Base-by-base conservation (phyloP, 805 yeast genomes). In the Suhomyces faveliae region DNA sequence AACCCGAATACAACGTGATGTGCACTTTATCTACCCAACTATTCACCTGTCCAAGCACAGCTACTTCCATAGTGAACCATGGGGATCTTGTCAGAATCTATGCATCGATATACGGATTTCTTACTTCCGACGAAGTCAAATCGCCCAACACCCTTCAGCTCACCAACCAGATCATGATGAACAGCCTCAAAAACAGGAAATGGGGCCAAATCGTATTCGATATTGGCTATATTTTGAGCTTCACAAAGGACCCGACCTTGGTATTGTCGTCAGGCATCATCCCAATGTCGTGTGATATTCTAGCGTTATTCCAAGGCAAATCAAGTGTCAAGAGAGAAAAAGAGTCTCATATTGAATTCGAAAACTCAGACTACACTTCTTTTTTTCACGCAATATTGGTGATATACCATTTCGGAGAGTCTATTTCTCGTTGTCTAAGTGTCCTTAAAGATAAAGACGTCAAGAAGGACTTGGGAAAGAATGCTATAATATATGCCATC, bases 331-430 rank as follows among this genome's bases (percentile, higher is more conserved):
- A 75, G 51, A 75, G 98, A 50, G 96, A 89, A 59, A 80, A 82
- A 3, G 73, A 78, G 5, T 84, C 81, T 50, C 99, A 92, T 63
- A 90, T 92, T 8, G 97, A 91, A 61, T 94, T 87, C 62, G 99
- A 92, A 61, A 84, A 83, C 40, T 88, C 87, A 25, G 92, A 88
- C 44, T 94, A 91, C 74, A 78, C 85, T 1, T 78, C 82, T 2
- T 85, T 77, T 57, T 85, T 85, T 62, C 85, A 85, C 51, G 81
- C 85, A 1, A 66, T 84, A 49, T 84, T 87, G 46, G 87, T 83
- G 3, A 75, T 88, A 0, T 76, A 85, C 8, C 85, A 85, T 50
- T 77, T 82, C 54, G 76, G 79, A 0, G 86, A 81, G 49, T 70
- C 70, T 49, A 67, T 81, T 10, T 77, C 84, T 0, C 78, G 73